Evolutionary conservation across 176 grass and related monocot species (phyloP), one percentile per base, ranked within the genome.

Genomic region (Echinochloa phyllopogon): DNA sequence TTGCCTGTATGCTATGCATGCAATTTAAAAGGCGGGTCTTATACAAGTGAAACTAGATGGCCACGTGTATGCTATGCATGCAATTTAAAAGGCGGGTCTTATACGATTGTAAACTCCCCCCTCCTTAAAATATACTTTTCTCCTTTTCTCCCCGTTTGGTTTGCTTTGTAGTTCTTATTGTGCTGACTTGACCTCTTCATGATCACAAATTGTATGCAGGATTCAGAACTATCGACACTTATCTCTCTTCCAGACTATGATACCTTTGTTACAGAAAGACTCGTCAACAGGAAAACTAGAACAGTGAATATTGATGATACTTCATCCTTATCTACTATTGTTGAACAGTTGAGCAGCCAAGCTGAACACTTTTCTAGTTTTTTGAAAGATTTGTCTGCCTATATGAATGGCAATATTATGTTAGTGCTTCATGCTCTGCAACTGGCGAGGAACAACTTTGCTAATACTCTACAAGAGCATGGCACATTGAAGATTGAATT

Each of bases 401-500:
- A 90, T 71, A 88, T 94, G 72, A 89, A 90, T 81, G 82, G 80
- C 39, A 87, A 94, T 83, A 85, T 85, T 80, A 78, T 70, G 36
- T 73, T 82, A 62, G 72, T 94, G 81, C 81, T 79, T 48, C 91
- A 50, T 85, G 85, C 81, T 81, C 62, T 95, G 64, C 89, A 94
- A 74, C 72, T 75, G 42, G 86, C 74, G 76, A 94, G 84, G 36
- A 85, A 84, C 48, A 83, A 92, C 52, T 87, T 95, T 58, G 73
- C 85, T 84, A 77, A 75, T 90, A 88, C 89, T 81, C 88, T 95
- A 78, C 83, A 94, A 84, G 68, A 86, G 64, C 80, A 88, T 33
- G 87, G 75, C 33, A 76, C 77, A 59, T 85, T 95, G 87, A 98
- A 90, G 77, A 84, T 81, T 66, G 80, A 98, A 83, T 83, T 95